A percentile compares a stretch with the other conserved stretches of the same genome.
phyloP scores from a whole-genome alignment of 176 grass and related monocot species.

The Lolium rigidum region DNA sequence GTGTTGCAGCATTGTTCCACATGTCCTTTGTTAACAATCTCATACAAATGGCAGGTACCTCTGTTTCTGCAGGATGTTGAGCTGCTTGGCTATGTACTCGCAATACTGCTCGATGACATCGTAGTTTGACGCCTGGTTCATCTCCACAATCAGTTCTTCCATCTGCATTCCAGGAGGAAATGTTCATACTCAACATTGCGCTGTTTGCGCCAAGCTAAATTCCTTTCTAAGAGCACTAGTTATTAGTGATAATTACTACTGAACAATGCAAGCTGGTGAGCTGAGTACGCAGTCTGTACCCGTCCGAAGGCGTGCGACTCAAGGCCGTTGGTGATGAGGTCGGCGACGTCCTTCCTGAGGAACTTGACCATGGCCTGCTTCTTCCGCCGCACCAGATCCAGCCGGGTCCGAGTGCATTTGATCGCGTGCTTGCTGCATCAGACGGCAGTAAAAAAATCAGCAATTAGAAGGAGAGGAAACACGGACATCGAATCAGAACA shows the following conservation, averaged over 20 bases:
- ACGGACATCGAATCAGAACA: not conserved
- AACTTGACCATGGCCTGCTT: slow-evolving; percentile 86
- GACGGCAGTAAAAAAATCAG: not conserved
- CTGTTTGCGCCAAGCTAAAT: not conserved
- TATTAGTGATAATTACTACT: not conserved
- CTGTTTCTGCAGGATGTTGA: slow-evolving; percentile 76
- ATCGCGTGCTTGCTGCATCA: slow-evolving; percentile 71
- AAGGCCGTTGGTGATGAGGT: slow-evolving; percentile 70
- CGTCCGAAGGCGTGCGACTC: slow-evolving; percentile 74
- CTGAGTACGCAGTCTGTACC: slow-evolving; percentile 53
- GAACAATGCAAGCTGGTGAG: not conserved
- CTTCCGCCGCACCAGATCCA: slow-evolving; percentile 85
- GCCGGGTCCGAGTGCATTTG: slow-evolving; percentile 73
- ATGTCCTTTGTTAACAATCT: not conserved
- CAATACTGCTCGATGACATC: slow-evolving; percentile 86
- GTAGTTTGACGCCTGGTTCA: slow-evolving; percentile 79
- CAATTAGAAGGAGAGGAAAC: not conserved
- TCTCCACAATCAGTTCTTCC: slow-evolving; percentile 72
- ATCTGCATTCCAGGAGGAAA: slow-evolving; percentile 47
- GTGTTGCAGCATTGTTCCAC: not conserved
- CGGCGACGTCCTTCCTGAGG: slow-evolving; percentile 90
- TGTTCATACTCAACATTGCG: not conserved
- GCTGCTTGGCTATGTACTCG: slow-evolving; percentile 72
- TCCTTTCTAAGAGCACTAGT: not conserved
- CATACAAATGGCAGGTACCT: slow-evolving; percentile 50